Evolutionary conservation across 768 basidiomycete species (phyloP).

Genomic region (Auricularia sp.): DNA sequence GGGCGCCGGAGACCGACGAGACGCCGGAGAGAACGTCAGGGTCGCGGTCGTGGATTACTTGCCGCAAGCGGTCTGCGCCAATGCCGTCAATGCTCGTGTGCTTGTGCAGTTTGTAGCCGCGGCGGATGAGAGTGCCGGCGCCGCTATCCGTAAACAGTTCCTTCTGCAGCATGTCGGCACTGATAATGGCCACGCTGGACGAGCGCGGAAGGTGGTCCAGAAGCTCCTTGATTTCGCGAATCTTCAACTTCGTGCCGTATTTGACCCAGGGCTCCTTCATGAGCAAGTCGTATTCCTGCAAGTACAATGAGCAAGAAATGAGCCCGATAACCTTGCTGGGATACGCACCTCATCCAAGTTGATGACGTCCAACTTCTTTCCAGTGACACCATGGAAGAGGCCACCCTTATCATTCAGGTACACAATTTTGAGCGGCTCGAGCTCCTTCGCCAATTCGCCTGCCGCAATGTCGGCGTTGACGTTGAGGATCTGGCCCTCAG

Average conservation of each 20-base stretch:
- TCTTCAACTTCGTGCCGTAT: slow-evolving; percentile 96
- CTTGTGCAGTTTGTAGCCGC: slow-evolving; percentile 97
- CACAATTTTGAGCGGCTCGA: slow-evolving; percentile 98
- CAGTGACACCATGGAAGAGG: slow-evolving; percentile 93
- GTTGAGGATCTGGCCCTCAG: slow-evolving; percentile 96
- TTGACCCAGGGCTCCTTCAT: slow-evolving; percentile 99
- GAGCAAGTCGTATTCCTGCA: slow-evolving; percentile 75
- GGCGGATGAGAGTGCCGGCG: slow-evolving; percentile 94
- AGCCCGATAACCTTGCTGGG: slow-evolving; percentile 16
- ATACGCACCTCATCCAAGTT: slow-evolving; percentile 72
- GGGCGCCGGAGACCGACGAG: slow-evolving; percentile 78
- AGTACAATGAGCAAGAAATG: slow-evolving; percentile 26
- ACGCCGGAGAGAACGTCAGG: slow-evolving; percentile 78
- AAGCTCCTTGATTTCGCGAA: slow-evolving; percentile 98
- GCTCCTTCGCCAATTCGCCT: slow-evolving; percentile 93
- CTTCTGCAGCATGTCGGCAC: slow-evolving; percentile 83
- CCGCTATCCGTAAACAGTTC: slow-evolving; percentile 98
- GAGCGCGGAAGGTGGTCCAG: slow-evolving; percentile 96
- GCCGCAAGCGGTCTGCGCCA: slow-evolving; percentile 89
- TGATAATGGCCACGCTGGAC: slow-evolving; percentile 97
- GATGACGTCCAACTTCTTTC: slow-evolving; percentile 91
- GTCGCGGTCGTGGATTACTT: slow-evolving; percentile 92
- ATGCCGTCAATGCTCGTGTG: slow-evolving; percentile 70
- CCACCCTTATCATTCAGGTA: slow-evolving; percentile 98
- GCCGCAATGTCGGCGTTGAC: slow-evolving; percentile 99